These are phyloP conservation scores for Didymella exigua DNA, from an alignment of 2,329 filamentous ascomycete genomes.

Conservation along the genomic window DNA sequence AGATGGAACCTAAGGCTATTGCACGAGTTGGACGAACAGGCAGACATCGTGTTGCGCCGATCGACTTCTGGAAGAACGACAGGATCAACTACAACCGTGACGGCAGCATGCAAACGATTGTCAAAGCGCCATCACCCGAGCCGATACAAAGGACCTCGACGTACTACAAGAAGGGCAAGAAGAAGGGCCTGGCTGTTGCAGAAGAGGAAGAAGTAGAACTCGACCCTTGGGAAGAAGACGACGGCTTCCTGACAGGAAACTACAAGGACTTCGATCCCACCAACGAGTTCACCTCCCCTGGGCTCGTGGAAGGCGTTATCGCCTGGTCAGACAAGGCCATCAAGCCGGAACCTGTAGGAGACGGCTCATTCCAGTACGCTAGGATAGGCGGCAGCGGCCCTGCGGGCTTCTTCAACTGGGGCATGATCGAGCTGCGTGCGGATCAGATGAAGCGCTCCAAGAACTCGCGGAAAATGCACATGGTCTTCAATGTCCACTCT, in stretches of 20 bases:
- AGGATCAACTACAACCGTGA: slow-evolving; percentile 71
- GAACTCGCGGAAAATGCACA: slow-evolving; percentile 94
- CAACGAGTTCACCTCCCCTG: slow-evolving; percentile 61
- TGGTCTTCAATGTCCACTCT: slow-evolving; percentile 89
- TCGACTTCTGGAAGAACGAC: slow-evolving; percentile 89
- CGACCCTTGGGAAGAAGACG: slow-evolving; percentile 74
- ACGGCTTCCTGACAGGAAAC: slow-evolving; percentile 67
- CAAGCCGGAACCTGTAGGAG: slow-evolving; percentile 62
- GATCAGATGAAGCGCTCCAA: slow-evolving; percentile 85
- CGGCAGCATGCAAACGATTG: slow-evolving; percentile 75
- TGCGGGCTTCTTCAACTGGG: slow-evolving; percentile 80
- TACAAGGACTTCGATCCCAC: slow-evolving; percentile 68
- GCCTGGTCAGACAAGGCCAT: slow-evolving; percentile 65
- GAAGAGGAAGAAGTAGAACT: slow-evolving; percentile 62
- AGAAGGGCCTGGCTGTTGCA: slow-evolving; percentile 40
- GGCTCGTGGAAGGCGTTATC: slow-evolving; percentile 59
- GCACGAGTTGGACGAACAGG: slow-evolving; percentile 65
- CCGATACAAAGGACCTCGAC: slow-evolving; percentile 41
- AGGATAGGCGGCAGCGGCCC: slow-evolving; percentile 67
- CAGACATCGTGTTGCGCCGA: slow-evolving; percentile 75
- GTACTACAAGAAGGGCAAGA: slow-evolving; percentile 36
- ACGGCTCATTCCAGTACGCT: slow-evolving; percentile 81
- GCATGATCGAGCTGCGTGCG: slow-evolving; percentile 85
- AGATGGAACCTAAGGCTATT: slow-evolving; percentile 39
- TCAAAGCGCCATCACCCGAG: slow-evolving; percentile 71